A percentile compares a stretch with the other conserved stretches of the same genome.
phyloP scores from a whole-genome alignment of 2,329 filamentous ascomycete species.

The Aspergillus sp. region DNA sequence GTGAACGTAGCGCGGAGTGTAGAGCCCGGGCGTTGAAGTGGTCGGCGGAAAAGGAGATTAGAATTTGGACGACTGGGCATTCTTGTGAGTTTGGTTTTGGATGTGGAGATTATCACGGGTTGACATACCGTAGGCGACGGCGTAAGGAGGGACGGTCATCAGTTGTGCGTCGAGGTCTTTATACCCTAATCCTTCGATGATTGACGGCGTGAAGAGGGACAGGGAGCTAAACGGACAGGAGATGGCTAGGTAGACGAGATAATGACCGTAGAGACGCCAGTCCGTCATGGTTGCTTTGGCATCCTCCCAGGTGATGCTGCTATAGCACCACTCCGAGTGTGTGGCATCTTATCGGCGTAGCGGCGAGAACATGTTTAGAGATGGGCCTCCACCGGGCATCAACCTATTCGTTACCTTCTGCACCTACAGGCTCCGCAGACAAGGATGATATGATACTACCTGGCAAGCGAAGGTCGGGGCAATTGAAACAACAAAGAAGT shows the following conservation, averaged over 20 bases:
- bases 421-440: no score
- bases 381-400: not conserved
- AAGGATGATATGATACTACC: no score
- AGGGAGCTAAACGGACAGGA: not conserved
- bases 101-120: no score
- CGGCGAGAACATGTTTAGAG: not conserved
- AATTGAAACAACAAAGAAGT: no score
- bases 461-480: no score
- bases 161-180: not conserved
- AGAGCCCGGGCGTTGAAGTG: not conserved
- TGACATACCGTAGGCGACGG: not conserved
- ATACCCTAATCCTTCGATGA: not conserved
- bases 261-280: no score
- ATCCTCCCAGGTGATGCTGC: no score
- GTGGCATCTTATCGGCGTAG: slow-evolving; percentile 1
- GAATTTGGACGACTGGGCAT: not conserved
- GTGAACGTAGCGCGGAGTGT: not conserved
- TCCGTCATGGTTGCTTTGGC: no score
- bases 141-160: slow-evolving; percentile 2
- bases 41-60: not conserved
- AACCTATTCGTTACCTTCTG: no score
- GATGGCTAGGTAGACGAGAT: no score
- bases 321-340: slow-evolving; percentile 2
- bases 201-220: not conserved
- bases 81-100: no score